Base-by-base conservation (phyloP, 169 alveolate species). In the Theileria equi region DNA sequence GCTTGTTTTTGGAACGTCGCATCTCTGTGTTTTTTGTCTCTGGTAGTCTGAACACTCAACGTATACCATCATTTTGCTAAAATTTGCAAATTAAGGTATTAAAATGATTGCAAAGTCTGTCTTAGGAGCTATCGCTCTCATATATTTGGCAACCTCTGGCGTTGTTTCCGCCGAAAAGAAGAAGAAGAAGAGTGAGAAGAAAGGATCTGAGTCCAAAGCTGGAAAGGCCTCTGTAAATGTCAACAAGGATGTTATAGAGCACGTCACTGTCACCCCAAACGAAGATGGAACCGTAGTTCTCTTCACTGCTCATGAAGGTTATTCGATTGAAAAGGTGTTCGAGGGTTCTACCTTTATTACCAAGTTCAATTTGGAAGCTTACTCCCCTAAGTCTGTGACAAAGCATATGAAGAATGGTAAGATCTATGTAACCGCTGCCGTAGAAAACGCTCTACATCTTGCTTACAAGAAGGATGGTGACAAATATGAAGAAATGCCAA, bases 381-480 rank as follows among this genome's bases (percentile, higher is more conserved):
- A 13, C 44, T 7, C 52, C 45, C 41, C 59, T 28, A 29, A n/a
- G 13, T 21, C n/a, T 16, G 41, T 10, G 13, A n/a, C 3, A 35
- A 49, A 17, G 31, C 59, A 28, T 11, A 49, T 3, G 41, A 35
- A 49, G 26, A 40, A 11, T 4, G 17, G 17, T 10, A 40, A 49
- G 17, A 21, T 19, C 11, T 49, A 16, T 23, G 7, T 49, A 3
- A 49, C 6, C 8, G 43, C 31, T 8, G 3, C 4, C 29, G 43
- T 49, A 5, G 19, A 11, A 35, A 35, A 21, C 3, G 59, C 59
- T 16, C 2, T 28, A 40, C 59, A 35, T 28, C 4, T 4, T 35
- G 13, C 31, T 35, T 49, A 28, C 59, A 49, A 49, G 59, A 49
- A 49, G 59, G 31, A 49, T 35, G 2, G 17, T 19, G 59, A 49